phyloP scores from a whole-genome alignment of 352 stramenopile species.

The Phytophthora foliorum region DNA sequence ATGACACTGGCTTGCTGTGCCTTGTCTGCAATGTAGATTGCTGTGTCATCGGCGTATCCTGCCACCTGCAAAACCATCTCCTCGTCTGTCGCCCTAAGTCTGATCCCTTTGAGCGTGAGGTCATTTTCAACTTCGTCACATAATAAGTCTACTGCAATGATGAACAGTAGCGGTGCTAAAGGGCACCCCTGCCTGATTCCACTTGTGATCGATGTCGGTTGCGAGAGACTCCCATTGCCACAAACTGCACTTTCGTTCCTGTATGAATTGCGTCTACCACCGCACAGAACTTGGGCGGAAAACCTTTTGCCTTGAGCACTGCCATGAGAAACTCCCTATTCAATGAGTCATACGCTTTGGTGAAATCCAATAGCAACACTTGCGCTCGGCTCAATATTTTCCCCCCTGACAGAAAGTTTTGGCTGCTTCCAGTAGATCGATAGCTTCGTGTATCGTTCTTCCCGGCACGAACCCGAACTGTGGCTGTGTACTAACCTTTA shows the following conservation, averaged over 20 bases:
- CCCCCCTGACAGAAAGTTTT: neutral
- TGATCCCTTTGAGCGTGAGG: neutral
- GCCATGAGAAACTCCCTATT: conserved; percentile 5
- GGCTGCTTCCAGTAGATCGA: conserved; percentile 8
- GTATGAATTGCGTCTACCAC: neutral
- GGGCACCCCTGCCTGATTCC: conserved; percentile 17
- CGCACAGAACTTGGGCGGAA: neutral
- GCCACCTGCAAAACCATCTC: neutral
- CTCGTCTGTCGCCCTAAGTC: neutral
- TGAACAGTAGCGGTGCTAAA: neutral
- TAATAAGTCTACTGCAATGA: neutral
- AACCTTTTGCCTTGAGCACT: conserved; percentile 8
- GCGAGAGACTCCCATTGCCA: conserved; percentile 1
- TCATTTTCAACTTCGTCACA: neutral
- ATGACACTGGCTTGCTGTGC: neutral
- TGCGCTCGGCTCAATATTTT: neutral
- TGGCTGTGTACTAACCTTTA: neutral
- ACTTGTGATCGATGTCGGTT: neutral
- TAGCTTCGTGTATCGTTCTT: conserved; percentile 8
- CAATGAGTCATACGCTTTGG: conserved; percentile 19
- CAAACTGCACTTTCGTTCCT: conserved; percentile 1
- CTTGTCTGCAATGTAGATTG: neutral
- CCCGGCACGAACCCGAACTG: conserved; percentile 12
- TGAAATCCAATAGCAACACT: conserved; percentile 16
- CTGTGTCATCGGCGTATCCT: neutral